These are phyloP conservation scores for Fusarium phyllophilum DNA, from an alignment of 2,329 filamentous ascomycete genomes.

Conservation along the genomic window DNA sequence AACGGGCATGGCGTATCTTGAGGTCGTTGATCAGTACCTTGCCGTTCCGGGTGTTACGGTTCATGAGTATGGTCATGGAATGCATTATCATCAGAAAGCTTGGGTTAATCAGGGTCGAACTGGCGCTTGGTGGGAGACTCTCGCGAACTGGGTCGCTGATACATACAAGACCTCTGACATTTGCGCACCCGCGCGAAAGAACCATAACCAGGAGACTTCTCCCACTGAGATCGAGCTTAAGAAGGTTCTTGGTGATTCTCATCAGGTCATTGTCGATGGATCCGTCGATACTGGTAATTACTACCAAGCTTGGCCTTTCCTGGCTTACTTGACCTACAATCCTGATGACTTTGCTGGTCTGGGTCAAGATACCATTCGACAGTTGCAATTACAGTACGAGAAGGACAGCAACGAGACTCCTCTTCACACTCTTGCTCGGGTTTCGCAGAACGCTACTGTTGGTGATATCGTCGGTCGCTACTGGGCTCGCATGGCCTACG, in stretches of 20 bases:
- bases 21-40: constrained; percentile 55
- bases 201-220: constrained; percentile 48
- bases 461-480: constrained; percentile 59
- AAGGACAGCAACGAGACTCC: constrained; percentile 60
- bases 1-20: constrained; percentile 55
- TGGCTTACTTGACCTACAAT: constrained; percentile 60
- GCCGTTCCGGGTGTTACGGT: constrained; percentile 54
- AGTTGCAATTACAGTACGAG: constrained; percentile 56
- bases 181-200: constrained; percentile 53
- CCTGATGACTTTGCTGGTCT: constrained; percentile 55
- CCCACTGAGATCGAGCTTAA: constrained; percentile 54
- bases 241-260: constrained; percentile 59
- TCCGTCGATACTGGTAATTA: constrained; percentile 56
- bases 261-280: constrained; percentile 61
- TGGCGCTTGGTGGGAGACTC: constrained; percentile 62
- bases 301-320: constrained; percentile 63
- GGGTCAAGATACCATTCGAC: constrained; percentile 53
- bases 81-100: constrained; percentile 56
- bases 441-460: constrained; percentile 47
- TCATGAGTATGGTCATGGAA: constrained; percentile 61
- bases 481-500: constrained; percentile 64
- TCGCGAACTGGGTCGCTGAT: constrained; percentile 62
- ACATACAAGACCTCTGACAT: constrained; percentile 57
- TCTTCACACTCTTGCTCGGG: constrained; percentile 56
- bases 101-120: constrained; percentile 59